These are phyloP conservation scores for Dillenia turbinata DNA, from an alignment of 164 flowering plant species.

Conservation along the genomic window DNA sequence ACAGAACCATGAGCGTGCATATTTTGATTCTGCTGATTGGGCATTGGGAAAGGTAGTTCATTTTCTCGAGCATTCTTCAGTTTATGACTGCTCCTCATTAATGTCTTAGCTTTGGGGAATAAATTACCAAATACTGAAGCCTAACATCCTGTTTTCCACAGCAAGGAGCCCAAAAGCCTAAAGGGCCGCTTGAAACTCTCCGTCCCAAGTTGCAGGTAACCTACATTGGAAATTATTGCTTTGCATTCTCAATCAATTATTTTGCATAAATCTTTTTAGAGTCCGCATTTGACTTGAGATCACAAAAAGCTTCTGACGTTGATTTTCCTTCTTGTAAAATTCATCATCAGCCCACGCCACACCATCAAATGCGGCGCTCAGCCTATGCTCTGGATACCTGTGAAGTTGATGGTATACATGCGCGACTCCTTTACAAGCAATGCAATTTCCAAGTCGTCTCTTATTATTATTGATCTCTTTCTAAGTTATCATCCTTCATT, in stretches of 20 bases:
- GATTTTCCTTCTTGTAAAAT: background rate
- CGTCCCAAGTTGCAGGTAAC: slow-evolving; percentile 88
- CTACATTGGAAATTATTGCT: background rate
- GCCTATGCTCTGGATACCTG: slow-evolving; percentile 55
- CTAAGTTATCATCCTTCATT: too few relatives aligned
- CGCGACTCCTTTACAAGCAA: background rate
- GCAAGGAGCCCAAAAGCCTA: slow-evolving; percentile 92
- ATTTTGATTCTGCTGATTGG: slow-evolving; percentile 99
- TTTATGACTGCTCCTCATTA: background rate
- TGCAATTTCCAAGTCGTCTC: too few relatives aligned
- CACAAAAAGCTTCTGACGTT: background rate
- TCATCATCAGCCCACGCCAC: slow-evolving; percentile 59
- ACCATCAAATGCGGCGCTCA: slow-evolving; percentile 70
- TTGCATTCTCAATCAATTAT: background rate
- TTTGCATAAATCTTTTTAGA: background rate
- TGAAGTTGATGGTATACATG: slow-evolving; percentile 31
- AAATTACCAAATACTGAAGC: background rate
- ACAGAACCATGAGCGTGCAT: slow-evolving; percentile 96
- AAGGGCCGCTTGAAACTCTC: slow-evolving; percentile 95
- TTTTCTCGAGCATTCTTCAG: background rate
- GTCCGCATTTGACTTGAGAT: background rate
- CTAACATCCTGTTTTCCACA: slow-evolving; percentile 21
- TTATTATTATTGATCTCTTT: too few relatives aligned
- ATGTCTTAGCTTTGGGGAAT: background rate
- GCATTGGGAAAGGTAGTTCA: slow-evolving; percentile 82